These are phyloP conservation scores for Pseudocercospora fijiensis DNA, from an alignment of 2,329 filamentous ascomycete species.

Conservation along the genomic window DNA sequence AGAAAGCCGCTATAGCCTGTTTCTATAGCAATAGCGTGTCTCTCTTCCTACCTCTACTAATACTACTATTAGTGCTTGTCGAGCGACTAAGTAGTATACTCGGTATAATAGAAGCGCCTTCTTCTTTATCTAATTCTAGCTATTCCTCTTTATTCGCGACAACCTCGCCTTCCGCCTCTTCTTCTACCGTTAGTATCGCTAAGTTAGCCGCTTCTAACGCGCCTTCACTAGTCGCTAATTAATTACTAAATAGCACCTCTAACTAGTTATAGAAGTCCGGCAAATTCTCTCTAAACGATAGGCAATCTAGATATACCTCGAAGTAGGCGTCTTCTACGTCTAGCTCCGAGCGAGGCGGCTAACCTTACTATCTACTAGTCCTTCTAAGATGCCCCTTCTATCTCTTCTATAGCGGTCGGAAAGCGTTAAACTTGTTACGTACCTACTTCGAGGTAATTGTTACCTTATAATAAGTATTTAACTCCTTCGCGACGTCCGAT, in stretches of 20 bases:
- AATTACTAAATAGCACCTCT: not conserved
- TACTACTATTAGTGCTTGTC: not conserved
- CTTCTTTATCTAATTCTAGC: too few species aligned
- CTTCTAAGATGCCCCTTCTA: not conserved
- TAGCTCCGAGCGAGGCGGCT: not conserved
- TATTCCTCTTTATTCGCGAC: too few species aligned
- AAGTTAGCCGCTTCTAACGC: not conserved
- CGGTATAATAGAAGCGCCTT: not conserved
- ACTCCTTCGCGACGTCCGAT: not conserved
- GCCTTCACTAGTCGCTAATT: not conserved
- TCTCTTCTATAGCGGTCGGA: not conserved
- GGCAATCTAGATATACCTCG: not conserved
- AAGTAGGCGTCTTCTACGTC: not conserved
- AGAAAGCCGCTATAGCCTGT: not conserved
- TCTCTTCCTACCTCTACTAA: not conserved
- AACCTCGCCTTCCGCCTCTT: too few species aligned
- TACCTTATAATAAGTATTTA: not conserved
- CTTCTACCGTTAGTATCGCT: not conserved
- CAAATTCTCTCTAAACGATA: not conserved
- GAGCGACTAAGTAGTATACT: not conserved
- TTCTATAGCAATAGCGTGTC: not conserved
- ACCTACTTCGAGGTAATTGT: not conserved
- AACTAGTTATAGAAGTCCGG: not conserved
- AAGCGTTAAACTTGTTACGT: not conserved
- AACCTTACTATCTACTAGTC: not conserved